phyloP scores from a whole-genome alignment of 495 filamentous ascomycete species.

The Penicillium lividum region DNA sequence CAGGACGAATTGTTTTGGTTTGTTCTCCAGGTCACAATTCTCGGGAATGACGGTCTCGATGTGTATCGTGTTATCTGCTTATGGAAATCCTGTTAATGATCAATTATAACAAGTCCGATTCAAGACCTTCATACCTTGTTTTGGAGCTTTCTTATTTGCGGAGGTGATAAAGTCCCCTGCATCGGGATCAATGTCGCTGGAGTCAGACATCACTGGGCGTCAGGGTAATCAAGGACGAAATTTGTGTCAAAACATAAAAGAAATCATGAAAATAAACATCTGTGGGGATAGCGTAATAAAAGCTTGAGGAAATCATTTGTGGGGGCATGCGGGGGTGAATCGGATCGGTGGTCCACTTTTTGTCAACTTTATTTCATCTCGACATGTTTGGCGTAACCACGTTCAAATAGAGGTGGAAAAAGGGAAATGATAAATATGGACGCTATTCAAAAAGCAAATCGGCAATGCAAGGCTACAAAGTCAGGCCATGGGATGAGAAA shows the following conservation, averaged over 20 bases:
- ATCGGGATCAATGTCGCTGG: neutral
- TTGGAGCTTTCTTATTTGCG: neutral
- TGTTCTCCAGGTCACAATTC: neutral
- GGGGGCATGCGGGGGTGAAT: neutral
- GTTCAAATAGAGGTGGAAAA: too few species aligned
- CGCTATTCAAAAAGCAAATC: too few species aligned
- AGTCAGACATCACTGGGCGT: neutral
- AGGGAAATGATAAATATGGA: too few species aligned
- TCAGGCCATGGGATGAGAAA: conserved; percentile 12
- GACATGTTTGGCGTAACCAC: too few species aligned
- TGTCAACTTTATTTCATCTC: neutral
- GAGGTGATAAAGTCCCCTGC: neutral
- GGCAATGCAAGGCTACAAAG: neutral
- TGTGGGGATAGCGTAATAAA: neutral
- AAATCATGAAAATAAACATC: neutral
- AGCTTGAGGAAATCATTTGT: neutral
- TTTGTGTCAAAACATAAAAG: neutral
- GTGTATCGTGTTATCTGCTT: neutral
- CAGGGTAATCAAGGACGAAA: neutral
- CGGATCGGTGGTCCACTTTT: neutral
- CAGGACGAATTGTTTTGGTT: neutral
- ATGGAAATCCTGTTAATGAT: neutral
- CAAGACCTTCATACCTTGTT: neutral
- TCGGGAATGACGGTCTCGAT: neutral
- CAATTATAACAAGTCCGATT: neutral